Percentiles rank a stretch among this genome's conserved stretches.
These are phyloP conservation scores for Pueraria montana DNA, from an alignment of 306 rosid genomes.

Conservation along the genomic window DNA sequence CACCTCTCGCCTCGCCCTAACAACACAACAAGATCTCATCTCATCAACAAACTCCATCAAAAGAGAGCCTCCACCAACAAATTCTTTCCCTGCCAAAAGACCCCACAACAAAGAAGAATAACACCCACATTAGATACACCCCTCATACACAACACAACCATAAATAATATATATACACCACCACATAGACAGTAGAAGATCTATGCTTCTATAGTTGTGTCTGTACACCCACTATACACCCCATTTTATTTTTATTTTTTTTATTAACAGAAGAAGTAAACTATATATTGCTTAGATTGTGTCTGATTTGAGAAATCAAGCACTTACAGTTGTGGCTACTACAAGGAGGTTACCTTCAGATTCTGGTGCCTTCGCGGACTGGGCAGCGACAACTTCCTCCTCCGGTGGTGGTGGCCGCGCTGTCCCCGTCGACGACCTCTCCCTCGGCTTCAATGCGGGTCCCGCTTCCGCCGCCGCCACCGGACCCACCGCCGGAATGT, in stretches of 20 bases:
- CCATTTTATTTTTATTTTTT: background rate
- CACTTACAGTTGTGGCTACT: constrained; percentile 94
- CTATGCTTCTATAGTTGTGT: background rate
- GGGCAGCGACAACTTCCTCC: constrained; percentile 75
- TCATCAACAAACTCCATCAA: constrained; percentile 2
- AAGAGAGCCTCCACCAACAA: constrained; percentile 15
- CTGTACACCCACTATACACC: background rate
- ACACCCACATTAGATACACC: constrained; percentile 60
- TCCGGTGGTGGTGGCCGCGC: constrained; percentile 48
- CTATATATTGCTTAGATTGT: background rate
- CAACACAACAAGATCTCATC: constrained; percentile 1
- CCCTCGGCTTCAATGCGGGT: constrained; percentile 92
- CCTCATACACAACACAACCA: background rate
- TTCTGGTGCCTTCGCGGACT: constrained; percentile 94
- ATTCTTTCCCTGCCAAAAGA: constrained; percentile 43
- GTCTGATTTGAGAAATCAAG: constrained; percentile 4
- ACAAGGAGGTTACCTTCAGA: constrained; percentile 93
- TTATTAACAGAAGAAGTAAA: background rate
- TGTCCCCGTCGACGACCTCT: constrained; percentile 71
- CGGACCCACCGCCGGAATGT: constrained; percentile 64
- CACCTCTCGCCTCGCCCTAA: background rate
- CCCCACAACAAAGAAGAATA: constrained; percentile 64
- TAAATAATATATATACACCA: background rate
- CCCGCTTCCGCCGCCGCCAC: constrained; percentile 60
- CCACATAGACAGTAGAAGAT: background rate